These are phyloP conservation scores for Dendrocalamus sinicus DNA, from an alignment of 176 grass and related monocot genomes.

Conservation along the genomic window DNA sequence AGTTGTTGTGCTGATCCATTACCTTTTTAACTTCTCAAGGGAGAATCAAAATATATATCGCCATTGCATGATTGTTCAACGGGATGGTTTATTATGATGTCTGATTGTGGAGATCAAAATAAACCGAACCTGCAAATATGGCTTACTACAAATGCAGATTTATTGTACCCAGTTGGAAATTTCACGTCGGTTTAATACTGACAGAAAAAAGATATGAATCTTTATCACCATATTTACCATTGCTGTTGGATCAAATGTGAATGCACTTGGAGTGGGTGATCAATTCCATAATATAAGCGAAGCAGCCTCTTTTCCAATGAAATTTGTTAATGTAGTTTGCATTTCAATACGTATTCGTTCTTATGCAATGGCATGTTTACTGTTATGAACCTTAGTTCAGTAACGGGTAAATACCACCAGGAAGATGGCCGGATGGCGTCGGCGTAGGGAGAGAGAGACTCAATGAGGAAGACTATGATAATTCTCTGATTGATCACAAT, in stretches of 20 bases:
- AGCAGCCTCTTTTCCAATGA: not conserved
- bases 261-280: not conserved
- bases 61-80: not conserved
- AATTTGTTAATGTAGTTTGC: not conserved
- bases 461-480: too few relatives aligned
- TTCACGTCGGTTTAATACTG: not conserved
- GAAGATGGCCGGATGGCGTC: too few relatives aligned
- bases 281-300: not conserved
- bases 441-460: too few relatives aligned
- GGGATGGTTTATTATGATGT: not conserved
- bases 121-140: conserved; percentile 1
- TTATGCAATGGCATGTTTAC: not conserved
- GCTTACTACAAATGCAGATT: not conserved
- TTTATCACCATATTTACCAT: not conserved
- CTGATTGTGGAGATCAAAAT: not conserved
- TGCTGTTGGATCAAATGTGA: not conserved
- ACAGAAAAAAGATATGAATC: not conserved
- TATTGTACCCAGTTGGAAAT: not conserved
- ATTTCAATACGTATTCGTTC: not conserved
- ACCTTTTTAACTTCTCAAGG: not conserved
- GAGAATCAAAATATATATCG: not conserved
- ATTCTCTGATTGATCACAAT: too few relatives aligned
- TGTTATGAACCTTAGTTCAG: too few relatives aligned
- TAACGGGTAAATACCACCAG: too few relatives aligned
- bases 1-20: not conserved